These are phyloP conservation scores for Suillus tomentosus DNA, from an alignment of 768 basidiomycete species.

Conservation along the genomic window DNA sequence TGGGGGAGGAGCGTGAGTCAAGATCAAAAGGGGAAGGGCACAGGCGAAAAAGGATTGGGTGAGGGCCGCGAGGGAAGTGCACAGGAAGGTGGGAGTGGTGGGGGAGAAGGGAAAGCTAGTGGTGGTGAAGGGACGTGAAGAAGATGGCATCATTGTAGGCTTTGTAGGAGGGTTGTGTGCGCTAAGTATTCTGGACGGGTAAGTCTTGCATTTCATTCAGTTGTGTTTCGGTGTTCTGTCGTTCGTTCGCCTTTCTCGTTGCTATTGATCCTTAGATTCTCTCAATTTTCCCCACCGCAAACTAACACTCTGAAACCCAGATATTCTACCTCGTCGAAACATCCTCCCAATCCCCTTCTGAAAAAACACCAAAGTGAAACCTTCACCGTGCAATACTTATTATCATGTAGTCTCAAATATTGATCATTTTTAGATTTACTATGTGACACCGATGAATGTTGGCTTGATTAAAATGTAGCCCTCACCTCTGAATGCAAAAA, in stretches of 20 bases:
- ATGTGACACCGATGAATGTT: too few relatives aligned
- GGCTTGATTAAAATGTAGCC: too few relatives aligned
- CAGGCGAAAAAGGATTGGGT: constrained; percentile 7
- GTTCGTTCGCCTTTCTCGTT: background rate
- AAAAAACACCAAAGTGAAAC: constrained; percentile 50
- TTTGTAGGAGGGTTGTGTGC: constrained; percentile 87
- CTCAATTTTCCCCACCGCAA: background rate
- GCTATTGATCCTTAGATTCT: background rate
- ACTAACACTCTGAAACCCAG: constrained; percentile 39
- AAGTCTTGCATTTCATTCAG: constrained; percentile 18
- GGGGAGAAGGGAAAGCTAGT: constrained; percentile 15
- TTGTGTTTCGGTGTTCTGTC: background rate
- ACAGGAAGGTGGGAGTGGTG: constrained; percentile 7
- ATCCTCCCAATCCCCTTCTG: constrained; percentile 26
- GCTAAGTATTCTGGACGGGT: constrained; percentile 79
- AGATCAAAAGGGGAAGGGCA: background rate
- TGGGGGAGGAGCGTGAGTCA: background rate
- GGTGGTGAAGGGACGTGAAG: constrained; percentile 38
- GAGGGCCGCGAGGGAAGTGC: constrained; percentile 3
- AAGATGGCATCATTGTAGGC: constrained; percentile 80
- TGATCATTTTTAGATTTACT: too few relatives aligned
- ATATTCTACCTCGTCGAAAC: constrained; percentile 79
- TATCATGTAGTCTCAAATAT: too few relatives aligned
- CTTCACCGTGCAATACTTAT: constrained; percentile 41
- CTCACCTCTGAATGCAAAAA: too few relatives aligned